These are phyloP conservation scores for Cantharellus cinnabarinus DNA, from an alignment of 768 basidiomycete species.

Conservation along the genomic window DNA sequence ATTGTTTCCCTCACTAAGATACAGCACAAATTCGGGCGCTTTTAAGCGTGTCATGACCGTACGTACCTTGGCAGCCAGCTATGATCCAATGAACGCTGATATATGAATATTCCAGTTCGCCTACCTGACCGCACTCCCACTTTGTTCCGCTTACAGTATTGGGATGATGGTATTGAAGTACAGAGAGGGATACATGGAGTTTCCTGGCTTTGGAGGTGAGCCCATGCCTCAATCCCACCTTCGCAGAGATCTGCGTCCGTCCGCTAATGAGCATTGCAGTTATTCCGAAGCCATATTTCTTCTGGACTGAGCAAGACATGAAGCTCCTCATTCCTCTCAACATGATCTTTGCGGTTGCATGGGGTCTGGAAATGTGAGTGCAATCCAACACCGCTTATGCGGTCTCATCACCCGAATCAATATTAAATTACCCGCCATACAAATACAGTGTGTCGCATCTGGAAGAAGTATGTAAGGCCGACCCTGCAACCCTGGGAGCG, in stretches of 20 bases:
- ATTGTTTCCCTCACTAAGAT: background rate
- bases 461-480: constrained; percentile 20
- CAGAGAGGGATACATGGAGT: constrained; percentile 26
- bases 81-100: no score
- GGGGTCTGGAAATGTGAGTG: constrained; percentile 59
- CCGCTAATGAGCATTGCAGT: background rate
- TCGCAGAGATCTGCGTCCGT: background rate
- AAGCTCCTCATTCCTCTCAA: constrained; percentile 45
- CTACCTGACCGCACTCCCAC: constrained; percentile 49
- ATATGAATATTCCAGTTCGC: constrained; percentile 32
- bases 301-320: constrained; percentile 28
- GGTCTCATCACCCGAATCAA: constrained; percentile 12
- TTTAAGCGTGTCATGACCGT: constrained; percentile 87
- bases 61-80: constrained; percentile 13
- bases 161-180: constrained; percentile 47
- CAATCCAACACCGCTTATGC: background rate
- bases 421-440: constrained; percentile 11
- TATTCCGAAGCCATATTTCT: constrained; percentile 22
- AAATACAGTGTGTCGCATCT: constrained; percentile 29
- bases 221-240: background rate
- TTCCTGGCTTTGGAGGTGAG: constrained; percentile 12
- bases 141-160: constrained; percentile 43
- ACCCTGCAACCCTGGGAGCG: background rate
- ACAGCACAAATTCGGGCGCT: constrained; percentile 40
- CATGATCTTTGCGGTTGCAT: constrained; percentile 49